Base-by-base conservation (phyloP, 2,329 filamentous ascomycete species). In the Bisporella sp. region DNA sequence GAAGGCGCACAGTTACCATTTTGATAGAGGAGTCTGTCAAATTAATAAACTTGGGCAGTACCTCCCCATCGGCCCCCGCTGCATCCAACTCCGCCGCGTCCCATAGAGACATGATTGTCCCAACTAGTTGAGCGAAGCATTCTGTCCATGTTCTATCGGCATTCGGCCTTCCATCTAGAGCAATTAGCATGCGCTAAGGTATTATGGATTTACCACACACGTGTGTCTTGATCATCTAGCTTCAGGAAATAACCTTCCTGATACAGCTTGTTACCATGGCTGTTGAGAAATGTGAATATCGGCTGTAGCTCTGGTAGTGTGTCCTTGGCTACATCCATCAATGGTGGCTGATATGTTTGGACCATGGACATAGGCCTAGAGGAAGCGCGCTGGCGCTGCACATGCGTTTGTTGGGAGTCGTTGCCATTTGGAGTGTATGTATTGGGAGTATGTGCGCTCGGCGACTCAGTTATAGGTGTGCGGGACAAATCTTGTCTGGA, bases 211-310 rank as follows among this genome's bases (percentile, higher is more conserved):
- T 58, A 49, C 6, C 41, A 80, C 89, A 61, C 79, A 96, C 91
- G 84, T 49, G 83, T 85, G 64, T 97, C 95, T 60, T 96, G 83
- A 68, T 99, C 93, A 68, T 96, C 92, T 45, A 99, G 74, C 71
- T 97, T 99, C 60, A 99, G 72, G 59, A 99, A 97, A 65, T 97
- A 99, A 37, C 93, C 93, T 71, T 99, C 93, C 61, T 96, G 91
- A 67, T 97, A 99, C 50, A 97, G 74, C 71, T 97, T 97, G 69
- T 96, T 96, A 51, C 83, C 85, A 68, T 99, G 93, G 69, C 86
- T 93, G 71, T 96, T 97, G 58, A 99, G 78, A 65, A 89, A 93
- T 54, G 82, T 88, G 69, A 97, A 97, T 62, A 97, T 91, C 57
- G 91, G 92, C 71, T 90, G 87, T 55, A 99, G 77, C 75, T 99